phyloP scores from a whole-genome alignment of 352 stramenopile species.

The Globisporangium spiculum region DNA sequence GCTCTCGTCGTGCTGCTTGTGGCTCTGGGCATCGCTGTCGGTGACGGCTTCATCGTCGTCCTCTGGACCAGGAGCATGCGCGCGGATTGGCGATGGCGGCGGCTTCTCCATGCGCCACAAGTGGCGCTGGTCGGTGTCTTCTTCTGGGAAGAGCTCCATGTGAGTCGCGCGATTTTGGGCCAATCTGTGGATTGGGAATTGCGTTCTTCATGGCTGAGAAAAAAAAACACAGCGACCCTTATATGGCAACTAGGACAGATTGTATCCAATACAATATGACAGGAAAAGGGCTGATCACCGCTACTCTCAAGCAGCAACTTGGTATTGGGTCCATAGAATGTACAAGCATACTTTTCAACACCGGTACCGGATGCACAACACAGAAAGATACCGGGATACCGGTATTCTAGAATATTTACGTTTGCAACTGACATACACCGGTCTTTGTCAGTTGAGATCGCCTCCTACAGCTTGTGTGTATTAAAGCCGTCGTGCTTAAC shows the following conservation, averaged over 20 bases:
- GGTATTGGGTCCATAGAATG: not conserved
- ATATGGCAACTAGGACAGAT: not conserved
- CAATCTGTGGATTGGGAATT: not conserved
- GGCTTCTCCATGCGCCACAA: constrained; percentile 7
- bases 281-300: not conserved
- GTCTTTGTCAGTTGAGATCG: no score
- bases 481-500: no score
- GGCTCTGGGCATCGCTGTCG: not conserved
- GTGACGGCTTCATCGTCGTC: constrained; percentile 7
- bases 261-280: no score
- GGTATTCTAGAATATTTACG: no score
- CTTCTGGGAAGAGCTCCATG: not conserved
- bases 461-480: no score
- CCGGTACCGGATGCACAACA: no score
- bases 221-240: not conserved
- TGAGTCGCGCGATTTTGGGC: not conserved
- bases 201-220: not conserved
- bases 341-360: not conserved
- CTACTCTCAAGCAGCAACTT: no score
- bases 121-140: constrained; percentile 2
- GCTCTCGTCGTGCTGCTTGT: not conserved
- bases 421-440: no score
- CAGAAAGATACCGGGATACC: no score
- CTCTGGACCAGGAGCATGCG: not conserved
- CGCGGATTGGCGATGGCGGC: not conserved